Evolutionary conservation across 148 eudicot genomes (phyloP).

Genomic region (Agrostemma githago): DNA sequence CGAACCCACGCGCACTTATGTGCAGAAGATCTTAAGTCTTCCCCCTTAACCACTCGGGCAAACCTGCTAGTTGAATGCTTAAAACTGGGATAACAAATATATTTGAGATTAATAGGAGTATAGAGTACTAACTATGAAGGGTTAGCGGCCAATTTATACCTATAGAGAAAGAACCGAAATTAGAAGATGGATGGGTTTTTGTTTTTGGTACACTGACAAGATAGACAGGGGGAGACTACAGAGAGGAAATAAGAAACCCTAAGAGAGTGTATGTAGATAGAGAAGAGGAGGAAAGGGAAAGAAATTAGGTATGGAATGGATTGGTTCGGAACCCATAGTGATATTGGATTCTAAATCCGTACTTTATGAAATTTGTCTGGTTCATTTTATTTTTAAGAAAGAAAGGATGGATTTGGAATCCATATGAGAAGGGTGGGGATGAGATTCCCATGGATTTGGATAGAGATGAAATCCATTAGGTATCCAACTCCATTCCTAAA

Average conservation of each 20-base stretch:
- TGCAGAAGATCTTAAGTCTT: conserved; percentile 41
- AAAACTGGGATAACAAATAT: too few species aligned
- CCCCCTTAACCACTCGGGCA: conserved; percentile 35
- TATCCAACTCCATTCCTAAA: neutral
- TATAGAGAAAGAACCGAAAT: too few species aligned
- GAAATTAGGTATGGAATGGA: neutral
- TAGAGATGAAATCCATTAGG: neutral
- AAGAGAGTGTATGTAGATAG: too few species aligned
- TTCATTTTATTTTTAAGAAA: neutral
- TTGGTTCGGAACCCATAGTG: too few species aligned
- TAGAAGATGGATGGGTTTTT: too few species aligned
- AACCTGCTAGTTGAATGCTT: neutral
- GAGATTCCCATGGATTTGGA: neutral
- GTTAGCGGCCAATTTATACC: too few species aligned
- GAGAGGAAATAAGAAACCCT: too few species aligned
- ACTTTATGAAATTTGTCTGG: neutral
- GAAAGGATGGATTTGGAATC: neutral
- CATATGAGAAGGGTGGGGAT: neutral
- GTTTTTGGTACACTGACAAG: too few species aligned
- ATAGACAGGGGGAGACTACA: too few species aligned
- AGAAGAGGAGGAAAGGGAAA: too few species aligned
- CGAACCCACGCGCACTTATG: conserved; percentile 78
- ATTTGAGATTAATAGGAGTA: too few species aligned
- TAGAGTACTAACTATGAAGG: too few species aligned
- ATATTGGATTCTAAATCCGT: neutral